A percentile compares a stretch with the other conserved stretches of the same genome.
phyloP scores from a whole-genome alignment of 2,329 filamentous ascomycete species.

The Fusarium pseudograminearum region DNA sequence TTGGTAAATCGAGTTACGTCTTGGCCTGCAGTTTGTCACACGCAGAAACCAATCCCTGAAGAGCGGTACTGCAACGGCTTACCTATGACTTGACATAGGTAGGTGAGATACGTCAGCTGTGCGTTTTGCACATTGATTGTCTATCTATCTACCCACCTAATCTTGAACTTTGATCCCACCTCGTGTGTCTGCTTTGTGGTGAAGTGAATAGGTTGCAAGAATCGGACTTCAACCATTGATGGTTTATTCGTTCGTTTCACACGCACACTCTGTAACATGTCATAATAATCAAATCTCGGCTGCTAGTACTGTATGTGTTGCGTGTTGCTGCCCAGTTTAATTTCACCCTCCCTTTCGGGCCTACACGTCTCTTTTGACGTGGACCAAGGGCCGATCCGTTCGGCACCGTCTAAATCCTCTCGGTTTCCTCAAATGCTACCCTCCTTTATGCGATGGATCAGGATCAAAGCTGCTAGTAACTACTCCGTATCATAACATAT shows the following conservation, averaged over 20 bases:
- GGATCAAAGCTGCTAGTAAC: constrained; percentile 1
- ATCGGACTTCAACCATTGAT: not conserved
- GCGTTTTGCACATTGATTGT: constrained; percentile 22
- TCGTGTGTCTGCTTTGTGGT: constrained; percentile 11
- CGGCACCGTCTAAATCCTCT: constrained; percentile 30
- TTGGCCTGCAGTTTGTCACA: constrained; percentile 45
- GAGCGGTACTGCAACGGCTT: constrained; percentile 33
- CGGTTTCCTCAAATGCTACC: constrained; percentile 19
- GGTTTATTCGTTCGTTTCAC: not conserved
- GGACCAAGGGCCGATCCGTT: constrained; percentile 49
- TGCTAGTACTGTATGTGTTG: constrained; percentile 15
- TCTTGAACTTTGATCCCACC: constrained; percentile 35
- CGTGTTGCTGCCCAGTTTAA: constrained; percentile 37
- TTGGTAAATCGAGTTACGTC: constrained; percentile 36
- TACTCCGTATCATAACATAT: constrained; percentile 8
- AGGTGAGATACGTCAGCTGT: constrained; percentile 31
- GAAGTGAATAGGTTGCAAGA: constrained; percentile 1
- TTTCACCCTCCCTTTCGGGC: constrained; percentile 30
- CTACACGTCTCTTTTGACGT: constrained; percentile 42
- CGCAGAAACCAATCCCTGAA: constrained; percentile 27
- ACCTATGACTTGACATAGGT: constrained; percentile 10
- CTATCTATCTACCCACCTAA: constrained; percentile 20
- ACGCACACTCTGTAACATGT: constrained; percentile 21
- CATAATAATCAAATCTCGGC: constrained; percentile 24
- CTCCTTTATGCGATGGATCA: constrained; percentile 14